These are phyloP conservation scores for Westerdykella aurantiaca DNA, from an alignment of 2,329 filamentous ascomycete species.

Conservation along the genomic window DNA sequence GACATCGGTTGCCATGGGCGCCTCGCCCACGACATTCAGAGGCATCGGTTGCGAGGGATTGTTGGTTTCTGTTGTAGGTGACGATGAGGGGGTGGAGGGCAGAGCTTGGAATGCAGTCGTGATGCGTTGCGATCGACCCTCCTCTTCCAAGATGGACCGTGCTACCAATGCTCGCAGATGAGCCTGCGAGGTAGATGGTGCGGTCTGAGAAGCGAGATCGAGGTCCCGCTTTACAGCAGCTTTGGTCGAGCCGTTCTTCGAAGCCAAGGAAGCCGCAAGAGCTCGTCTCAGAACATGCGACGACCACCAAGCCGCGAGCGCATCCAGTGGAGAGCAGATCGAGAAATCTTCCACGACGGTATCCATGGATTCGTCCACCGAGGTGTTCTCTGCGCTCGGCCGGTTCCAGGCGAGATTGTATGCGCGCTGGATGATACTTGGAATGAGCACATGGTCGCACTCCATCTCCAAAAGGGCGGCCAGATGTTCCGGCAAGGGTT, in stretches of 20 bases:
- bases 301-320: conserved; percentile 87
- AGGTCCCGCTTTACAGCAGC: conserved; percentile 51
- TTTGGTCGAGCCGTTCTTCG: conserved; percentile 43
- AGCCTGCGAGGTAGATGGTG: conserved; percentile 72
- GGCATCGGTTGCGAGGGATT: conserved; percentile 17
- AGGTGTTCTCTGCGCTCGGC: conserved; percentile 62
- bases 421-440: conserved; percentile 73
- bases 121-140: conserved; percentile 48
- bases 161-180: conserved; percentile 54
- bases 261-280: conserved; percentile 58
- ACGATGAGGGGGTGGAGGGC: conserved; percentile 35
- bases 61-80: conserved; percentile 31
- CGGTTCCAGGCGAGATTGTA: conserved; percentile 88
- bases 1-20: conserved; percentile 53
- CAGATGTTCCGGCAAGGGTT: conserved; percentile 70
- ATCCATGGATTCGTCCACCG: conserved; percentile 68
- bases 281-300: conserved; percentile 65
- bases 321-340: conserved; percentile 81
- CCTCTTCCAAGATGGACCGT: conserved; percentile 53
- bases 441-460: conserved; percentile 74
- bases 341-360: conserved; percentile 78
- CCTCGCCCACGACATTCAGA: conserved; percentile 48
- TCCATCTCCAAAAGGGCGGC: conserved; percentile 69
- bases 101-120: conserved; percentile 50
- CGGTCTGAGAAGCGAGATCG: conserved; percentile 62